Base-by-base conservation (phyloP, 1,139 yeast species). In the Pichia sp. region DNA sequence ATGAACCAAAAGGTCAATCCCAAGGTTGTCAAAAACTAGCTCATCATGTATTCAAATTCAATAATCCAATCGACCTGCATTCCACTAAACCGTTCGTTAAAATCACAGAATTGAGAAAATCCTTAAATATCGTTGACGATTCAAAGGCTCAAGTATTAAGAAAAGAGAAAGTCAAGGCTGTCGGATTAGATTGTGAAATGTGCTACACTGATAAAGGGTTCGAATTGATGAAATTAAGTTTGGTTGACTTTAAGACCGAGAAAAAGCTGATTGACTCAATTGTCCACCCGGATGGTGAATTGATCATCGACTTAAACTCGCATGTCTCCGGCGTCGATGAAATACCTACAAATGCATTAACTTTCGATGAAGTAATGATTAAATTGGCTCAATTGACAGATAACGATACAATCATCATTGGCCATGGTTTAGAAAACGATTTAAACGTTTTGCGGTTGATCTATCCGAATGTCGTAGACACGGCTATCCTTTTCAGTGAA, bases 121-220 rank as follows among this genome's bases (percentile, higher is more conserved):
- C 38, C 4, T 40, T 46, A 15, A 43, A 48, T 17, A 48, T 56
- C 27, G 19, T 42, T 5, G 24, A 34, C 14, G 34, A 52, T 20
- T 44, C 52, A 33, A 51, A 37, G 18, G 33, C 43, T 28, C 53
- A 48, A 40, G 17, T 33, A 17, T 38, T 38, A 38, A 40, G 51
- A 32, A 47, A 32, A 21, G 47, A 42, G 18, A 58, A 57, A 40
- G 66, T 20, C n/a, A 74, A 74, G 54, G 96, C 91, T 0, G 71
- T 86, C 22, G 96, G 96, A 0, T 64, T 93, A 34, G 99, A 93
- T 67, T 94, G 99, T 69, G 99, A 93, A 63, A 93, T 93, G 99
- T 96, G 94, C 1, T 93, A 78, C 62, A 91, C 99, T 1, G 76
- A 93, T 0, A 67, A 72, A 43, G 99, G 99, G 0, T 83, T 89